Evolutionary conservation across 768 basidiomycete genomes (phyloP).

Genomic region (Collybia mongolica): DNA sequence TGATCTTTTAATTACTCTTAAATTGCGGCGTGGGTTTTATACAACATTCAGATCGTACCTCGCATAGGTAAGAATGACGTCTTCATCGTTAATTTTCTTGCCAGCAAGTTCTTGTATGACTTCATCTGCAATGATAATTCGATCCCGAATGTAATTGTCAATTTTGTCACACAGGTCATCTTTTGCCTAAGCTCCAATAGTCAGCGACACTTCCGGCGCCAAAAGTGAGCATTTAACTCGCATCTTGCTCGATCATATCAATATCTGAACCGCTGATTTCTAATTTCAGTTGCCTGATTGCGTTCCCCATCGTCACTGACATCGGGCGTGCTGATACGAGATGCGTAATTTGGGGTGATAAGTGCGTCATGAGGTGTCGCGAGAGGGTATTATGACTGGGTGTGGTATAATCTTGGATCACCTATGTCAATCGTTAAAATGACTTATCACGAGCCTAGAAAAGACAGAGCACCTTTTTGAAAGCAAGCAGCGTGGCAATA

Average conservation of each 20-base stretch:
- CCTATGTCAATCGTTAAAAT: slow-evolving; percentile 40
- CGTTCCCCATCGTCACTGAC: slow-evolving; percentile 94
- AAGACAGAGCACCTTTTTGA: slow-evolving; percentile 74
- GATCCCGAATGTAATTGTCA: slow-evolving; percentile 90
- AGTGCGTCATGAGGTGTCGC: slow-evolving; percentile 86
- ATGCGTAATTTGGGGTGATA: slow-evolving; percentile 91
- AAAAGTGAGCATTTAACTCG: slow-evolving; percentile 28
- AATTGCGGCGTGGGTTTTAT: neutral
- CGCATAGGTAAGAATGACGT: slow-evolving; percentile 91
- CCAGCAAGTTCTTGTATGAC: slow-evolving; percentile 88
- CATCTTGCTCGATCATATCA: slow-evolving; percentile 94
- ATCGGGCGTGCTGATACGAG: slow-evolving; percentile 86
- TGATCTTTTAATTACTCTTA: slow-evolving; percentile 51
- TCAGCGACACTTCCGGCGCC: slow-evolving; percentile 5
- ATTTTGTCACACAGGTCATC: slow-evolving; percentile 80
- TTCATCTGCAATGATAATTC: slow-evolving; percentile 90
- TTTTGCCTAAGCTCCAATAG: slow-evolving; percentile 75
- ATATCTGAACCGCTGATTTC: slow-evolving; percentile 92
- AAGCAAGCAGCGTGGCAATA: slow-evolving; percentile 87
- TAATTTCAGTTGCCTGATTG: slow-evolving; percentile 90
- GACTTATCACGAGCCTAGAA: slow-evolving; percentile 1
- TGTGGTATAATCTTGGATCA: slow-evolving; percentile 88
- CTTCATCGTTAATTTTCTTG: slow-evolving; percentile 93
- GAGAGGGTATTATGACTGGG: slow-evolving; percentile 86
- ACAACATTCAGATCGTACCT: slow-evolving; percentile 45